Percentiles rank a stretch among this genome's conserved stretches.
phyloP scores from a whole-genome alignment of 2,329 filamentous ascomycete species.

The Colletotrichum orbiculare region DNA sequence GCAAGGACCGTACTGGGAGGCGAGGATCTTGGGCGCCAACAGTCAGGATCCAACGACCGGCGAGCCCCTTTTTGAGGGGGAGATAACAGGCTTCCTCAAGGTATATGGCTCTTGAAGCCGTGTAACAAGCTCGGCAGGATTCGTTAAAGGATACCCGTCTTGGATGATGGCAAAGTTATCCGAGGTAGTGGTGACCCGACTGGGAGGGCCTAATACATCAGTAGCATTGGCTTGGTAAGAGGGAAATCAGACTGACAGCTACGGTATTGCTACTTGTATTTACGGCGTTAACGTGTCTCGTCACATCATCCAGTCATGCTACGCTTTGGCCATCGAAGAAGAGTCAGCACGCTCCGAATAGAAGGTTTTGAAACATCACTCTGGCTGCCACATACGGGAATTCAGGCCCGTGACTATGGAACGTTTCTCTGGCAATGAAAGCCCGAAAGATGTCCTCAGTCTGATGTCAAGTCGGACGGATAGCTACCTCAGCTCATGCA shows the following conservation, averaged over 20 bases:
- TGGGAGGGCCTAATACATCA: constrained; percentile 5
- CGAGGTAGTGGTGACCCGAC: constrained; percentile 1
- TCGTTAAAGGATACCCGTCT: not conserved
- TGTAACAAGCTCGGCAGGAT: not conserved
- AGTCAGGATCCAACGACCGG: constrained; percentile 9
- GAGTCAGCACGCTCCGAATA: no score
- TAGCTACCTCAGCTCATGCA: no score
- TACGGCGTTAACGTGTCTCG: not conserved
- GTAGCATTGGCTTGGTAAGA: not conserved
- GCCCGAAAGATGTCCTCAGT: not conserved
- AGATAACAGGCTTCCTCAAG: constrained; percentile 15
- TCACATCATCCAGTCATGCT: not conserved
- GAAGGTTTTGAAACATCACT: no score
- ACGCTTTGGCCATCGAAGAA: no score
- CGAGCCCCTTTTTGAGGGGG: constrained; percentile 17
- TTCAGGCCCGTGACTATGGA: no score
- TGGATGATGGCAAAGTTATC: not conserved
- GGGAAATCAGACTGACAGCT: no score
- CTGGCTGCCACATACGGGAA: no score
- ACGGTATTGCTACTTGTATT: no score
- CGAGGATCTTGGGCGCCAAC: constrained; percentile 12
- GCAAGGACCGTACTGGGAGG: constrained; percentile 1
- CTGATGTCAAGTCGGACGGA: no score
- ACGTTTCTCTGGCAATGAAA: not conserved
- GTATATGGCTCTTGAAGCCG: constrained; percentile 13